Percentiles rank a stretch among this genome's conserved stretches.
phyloP scores from a whole-genome alignment of 805 yeast species.

The Yarrowia porcina region DNA sequence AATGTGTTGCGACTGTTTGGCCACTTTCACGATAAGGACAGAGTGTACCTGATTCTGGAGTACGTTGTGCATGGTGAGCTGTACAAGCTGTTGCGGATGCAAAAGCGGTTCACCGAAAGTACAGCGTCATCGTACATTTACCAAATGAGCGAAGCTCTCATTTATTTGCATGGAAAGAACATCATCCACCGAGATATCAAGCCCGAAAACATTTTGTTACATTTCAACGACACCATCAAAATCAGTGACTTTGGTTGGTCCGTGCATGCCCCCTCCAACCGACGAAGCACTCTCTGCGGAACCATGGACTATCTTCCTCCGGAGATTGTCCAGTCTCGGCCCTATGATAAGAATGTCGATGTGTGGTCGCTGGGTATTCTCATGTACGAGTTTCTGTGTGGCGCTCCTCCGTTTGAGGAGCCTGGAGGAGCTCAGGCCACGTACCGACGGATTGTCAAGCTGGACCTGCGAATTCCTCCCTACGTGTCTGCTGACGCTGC shows the following conservation, averaged over 20 bases:
- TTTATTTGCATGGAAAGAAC: conserved; percentile 71
- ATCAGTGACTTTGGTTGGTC: conserved; percentile 97
- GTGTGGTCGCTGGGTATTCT: conserved; percentile 91
- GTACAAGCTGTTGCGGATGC: conserved; percentile 65
- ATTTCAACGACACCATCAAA: conserved; percentile 71
- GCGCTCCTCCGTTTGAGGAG: conserved; percentile 91
- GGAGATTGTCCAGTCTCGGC: conserved; percentile 82
- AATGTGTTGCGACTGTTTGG: conserved; percentile 80
- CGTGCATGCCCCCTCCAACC: conserved; percentile 58
- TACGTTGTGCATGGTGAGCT: conserved; percentile 84
- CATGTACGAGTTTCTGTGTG: conserved; percentile 80
- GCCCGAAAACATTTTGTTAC: conserved; percentile 86
- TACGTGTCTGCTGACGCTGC: conserved; percentile 70
- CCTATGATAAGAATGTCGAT: conserved; percentile 76
- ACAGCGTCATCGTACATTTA: conserved; percentile 66
- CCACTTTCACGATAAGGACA: conserved; percentile 73
- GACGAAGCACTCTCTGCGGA: conserved; percentile 85
- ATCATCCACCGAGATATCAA: conserved; percentile 90
- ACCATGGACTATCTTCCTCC: conserved; percentile 94
- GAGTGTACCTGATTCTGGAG: conserved; percentile 82
- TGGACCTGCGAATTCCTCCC: conserved; percentile 71
- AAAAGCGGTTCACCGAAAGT: conserved; percentile 66
- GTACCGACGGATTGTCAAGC: conserved; percentile 71
- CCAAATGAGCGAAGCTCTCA: conserved; percentile 79
- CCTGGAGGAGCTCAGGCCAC: conserved; percentile 66